Base-by-base conservation (phyloP, 345 rosid genomes). In the Rhodamnia rubescens region DNA sequence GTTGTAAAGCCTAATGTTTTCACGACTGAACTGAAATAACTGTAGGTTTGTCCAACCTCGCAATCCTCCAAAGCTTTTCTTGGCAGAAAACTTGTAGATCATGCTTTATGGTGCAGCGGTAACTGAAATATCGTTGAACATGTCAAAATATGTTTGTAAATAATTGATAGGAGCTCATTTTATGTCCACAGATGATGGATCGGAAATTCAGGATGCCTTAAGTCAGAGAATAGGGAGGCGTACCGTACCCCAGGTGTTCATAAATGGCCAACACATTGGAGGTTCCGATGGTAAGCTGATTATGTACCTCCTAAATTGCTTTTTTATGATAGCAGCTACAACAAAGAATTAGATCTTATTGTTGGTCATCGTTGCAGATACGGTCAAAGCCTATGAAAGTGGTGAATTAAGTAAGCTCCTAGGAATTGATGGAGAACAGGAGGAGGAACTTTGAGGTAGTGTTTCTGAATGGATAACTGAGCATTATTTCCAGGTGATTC, bases 221-320 rank as follows among this genome's bases (percentile, higher is more conserved):
- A 85, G 92, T 85, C 91, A 91, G 87, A 90, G 88, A 36, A 88
- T 93, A 44, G 94, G 95, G 16, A 93, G 92, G 90, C 93, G 94
- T 83, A 97, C 98, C 7, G 99, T 97, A 11, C 98, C 99, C 7
- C 99, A 95, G 82, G 98, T 97, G 55, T 97, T 97, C 91, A 89
- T 97, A 7, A 86, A 95, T 47, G 96, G 98, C 47, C 91, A 95
- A 89, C 98, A 96, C 90, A 88, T 97, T 10, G 99, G 99, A 80
- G 98, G 98, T 85, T 95, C 98, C 56, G 99, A 95, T 53, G 98
- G 98, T 95, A 81, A 81, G 40, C 58, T 59, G 53, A 53, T 26
- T 22, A 29, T 54, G 40, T 2, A 16, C 24, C 24, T 69, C 12
- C 24, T 69, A 32, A 81, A 2, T n/a, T 81, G 11, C 55, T 47